Percentiles rank a stretch among this genome's conserved stretches.
Evolutionary conservation across 1,139 yeast species (phyloP).

Genomic region (Kurtzmaniella quercitrusa): DNA sequence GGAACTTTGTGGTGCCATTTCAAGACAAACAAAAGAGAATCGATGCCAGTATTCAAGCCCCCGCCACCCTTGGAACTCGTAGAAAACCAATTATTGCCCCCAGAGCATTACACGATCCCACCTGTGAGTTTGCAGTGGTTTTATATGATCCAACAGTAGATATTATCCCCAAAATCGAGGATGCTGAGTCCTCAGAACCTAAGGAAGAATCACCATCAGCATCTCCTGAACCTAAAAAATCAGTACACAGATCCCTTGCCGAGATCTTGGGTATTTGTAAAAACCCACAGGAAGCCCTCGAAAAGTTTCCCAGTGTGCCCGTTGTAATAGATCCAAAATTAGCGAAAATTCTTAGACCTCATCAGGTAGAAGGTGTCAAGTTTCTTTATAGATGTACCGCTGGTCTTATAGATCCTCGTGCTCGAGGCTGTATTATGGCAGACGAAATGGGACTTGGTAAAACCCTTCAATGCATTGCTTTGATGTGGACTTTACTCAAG

Average conservation of each 20-base stretch:
- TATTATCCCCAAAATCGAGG: constrained; percentile 43
- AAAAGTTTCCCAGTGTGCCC: constrained; percentile 77
- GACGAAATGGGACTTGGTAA: constrained; percentile 99
- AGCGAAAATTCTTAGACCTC: constrained; percentile 85
- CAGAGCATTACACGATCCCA: constrained; percentile 88
- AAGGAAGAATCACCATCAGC: constrained; percentile 15
- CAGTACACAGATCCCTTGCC: constrained; percentile 62
- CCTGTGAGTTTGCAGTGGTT: constrained; percentile 90
- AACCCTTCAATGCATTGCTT: constrained; percentile 86
- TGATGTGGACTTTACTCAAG: constrained; percentile 88
- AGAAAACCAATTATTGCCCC: constrained; percentile 71
- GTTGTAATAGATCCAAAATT: constrained; percentile 93
- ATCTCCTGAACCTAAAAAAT: constrained; percentile 20
- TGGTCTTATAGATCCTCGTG: constrained; percentile 80
- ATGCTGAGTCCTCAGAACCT: constrained; percentile 19
- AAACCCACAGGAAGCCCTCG: constrained; percentile 44
- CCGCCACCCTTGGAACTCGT: constrained; percentile 76
- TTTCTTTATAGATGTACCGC: constrained; percentile 87
- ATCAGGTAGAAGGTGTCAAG: constrained; percentile 93
- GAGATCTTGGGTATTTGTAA: constrained; percentile 75
- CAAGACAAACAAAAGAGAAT: constrained; percentile 21
- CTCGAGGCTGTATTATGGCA: constrained; percentile 98
- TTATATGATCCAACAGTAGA: constrained; percentile 93
- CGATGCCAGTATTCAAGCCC: constrained; percentile 43
- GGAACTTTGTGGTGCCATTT: constrained; percentile 52